Base-by-base conservation (phyloP, 768 basidiomycete genomes). In the Rubroboletus satanas region DNA sequence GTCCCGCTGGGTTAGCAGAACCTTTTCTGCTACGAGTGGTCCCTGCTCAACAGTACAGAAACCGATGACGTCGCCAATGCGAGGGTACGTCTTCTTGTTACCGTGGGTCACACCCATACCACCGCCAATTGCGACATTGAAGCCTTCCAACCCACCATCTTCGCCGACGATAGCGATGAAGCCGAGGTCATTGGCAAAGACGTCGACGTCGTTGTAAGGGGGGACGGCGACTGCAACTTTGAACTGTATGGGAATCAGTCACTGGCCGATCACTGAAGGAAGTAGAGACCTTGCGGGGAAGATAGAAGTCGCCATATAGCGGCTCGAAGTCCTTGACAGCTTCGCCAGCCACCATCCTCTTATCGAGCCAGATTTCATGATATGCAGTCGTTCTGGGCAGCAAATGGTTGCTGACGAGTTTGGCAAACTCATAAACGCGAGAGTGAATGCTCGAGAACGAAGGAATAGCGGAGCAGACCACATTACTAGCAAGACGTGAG, bases 81-180 rank as follows among this genome's bases (percentile, higher is more conserved):
- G 87, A 44, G 97, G 97, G 70, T 98, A 98, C 0, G 97, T 99
- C 78, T 97, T 95, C 79, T 98, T 98, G 80, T 93, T 96, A 33
- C 93, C 93, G 64, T 98, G 96, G 1, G 97, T 98, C 42, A 98
- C 97, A 71, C 97, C 97, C 97, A 99, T 99, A 46, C 97, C 97
- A 62, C 97, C 97, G 53, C 97, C 97, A 42, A 92, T 77, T 15
- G 87, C 73, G 49, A 99, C 94, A 67, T 99, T 97, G 81, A 97
- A 99, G 41, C 97, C 97, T 50, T 80, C 79, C 18, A 99, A 75
- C 58, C 88, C 79, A 48, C 92, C 91, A 23, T 84, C 71, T 54
- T 82, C 75, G 60, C 85, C 82, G 29, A 91, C 82, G 62, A 98
- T 92, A 36, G 94, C 96, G 61, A 98, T 98, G 78, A 94, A 97